Conservation (phyloP, 306 rosid species). For the Dryas alaskensis region DNA sequence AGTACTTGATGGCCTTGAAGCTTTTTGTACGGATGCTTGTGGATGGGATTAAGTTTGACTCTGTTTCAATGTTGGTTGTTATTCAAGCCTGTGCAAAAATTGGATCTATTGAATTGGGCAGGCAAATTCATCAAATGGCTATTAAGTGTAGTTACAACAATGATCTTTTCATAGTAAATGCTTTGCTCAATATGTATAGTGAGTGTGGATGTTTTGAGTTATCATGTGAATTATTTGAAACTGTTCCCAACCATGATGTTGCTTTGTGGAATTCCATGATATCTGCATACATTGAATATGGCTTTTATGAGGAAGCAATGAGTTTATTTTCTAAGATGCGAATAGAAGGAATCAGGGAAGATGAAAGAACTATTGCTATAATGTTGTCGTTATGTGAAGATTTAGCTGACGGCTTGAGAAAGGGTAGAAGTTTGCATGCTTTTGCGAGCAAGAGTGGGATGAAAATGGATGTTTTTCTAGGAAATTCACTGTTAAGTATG, state of each 20-base stretch:
- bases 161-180: constrained; percentile 34
- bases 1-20: constrained; percentile 31
- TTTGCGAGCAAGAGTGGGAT: constrained; percentile 29
- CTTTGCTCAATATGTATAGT: constrained; percentile 40
- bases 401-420: constrained; percentile 23
- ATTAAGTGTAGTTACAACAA: constrained; percentile 29
- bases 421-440: constrained; percentile 44
- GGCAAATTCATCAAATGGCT: constrained; percentile 47
- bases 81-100: constrained; percentile 42
- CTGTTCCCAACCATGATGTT: constrained; percentile 29
- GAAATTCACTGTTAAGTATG: constrained; percentile 41
- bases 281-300: constrained; percentile 24
- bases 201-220: constrained; percentile 30
- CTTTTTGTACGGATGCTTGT: constrained; percentile 28
- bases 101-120: constrained; percentile 32
- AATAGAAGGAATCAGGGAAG: constrained; percentile 27
- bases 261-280: constrained; percentile 58
- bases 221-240: constrained; percentile 28
- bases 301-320: constrained; percentile 37
- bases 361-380: constrained; percentile 35
- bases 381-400: constrained; percentile 29
- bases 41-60: constrained; percentile 38
- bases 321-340: constrained; percentile 32
- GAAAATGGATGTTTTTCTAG: constrained; percentile 35
- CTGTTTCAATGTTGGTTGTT: constrained; percentile 31